A percentile compares a stretch with the other conserved stretches of the same genome.
These are phyloP conservation scores for Debaryomyces sp. DNA, from an alignment of 1,139 yeast species.

Conservation along the genomic window DNA sequence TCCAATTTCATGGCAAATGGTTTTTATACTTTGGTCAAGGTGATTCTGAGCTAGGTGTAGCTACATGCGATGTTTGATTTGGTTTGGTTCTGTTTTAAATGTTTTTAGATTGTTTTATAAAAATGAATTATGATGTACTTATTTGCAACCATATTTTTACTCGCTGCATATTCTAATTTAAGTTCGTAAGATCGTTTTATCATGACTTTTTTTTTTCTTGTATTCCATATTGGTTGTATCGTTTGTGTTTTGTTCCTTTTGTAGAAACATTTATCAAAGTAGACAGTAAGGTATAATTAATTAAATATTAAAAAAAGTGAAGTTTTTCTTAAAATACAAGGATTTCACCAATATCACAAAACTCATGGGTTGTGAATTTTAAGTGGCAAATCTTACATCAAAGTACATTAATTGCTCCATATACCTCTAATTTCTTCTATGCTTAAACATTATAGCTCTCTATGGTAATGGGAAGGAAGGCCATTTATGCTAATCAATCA, in stretches of 20 bases:
- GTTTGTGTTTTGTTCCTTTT: not conserved
- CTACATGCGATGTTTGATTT: constrained; percentile 27
- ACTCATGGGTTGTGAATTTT: no score
- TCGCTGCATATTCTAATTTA: not conserved
- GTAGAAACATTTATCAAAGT: not conserved
- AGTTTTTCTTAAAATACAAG: not conserved
- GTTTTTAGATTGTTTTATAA: constrained; percentile 1
- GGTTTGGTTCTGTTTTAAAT: not conserved
- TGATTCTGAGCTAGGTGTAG: constrained; percentile 48
- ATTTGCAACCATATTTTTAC: not conserved
- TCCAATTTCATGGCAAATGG: constrained; percentile 48
- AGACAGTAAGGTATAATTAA: not conserved
- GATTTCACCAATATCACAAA: not conserved
- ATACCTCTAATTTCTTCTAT: not conserved
- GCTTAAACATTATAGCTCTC: not conserved
- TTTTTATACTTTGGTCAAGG: constrained; percentile 49
- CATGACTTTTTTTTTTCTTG: not conserved
- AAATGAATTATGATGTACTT: not conserved
- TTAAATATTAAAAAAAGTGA: not conserved
- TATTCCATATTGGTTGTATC: not conserved
- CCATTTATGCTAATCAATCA: no score
- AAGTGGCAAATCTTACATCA: no score
- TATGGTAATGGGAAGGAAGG: not conserved
- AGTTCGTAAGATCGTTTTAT: not conserved
- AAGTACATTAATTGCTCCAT: no score